Conservation (phyloP, 192 early-diverging fungal genomes). For the Coemansia sp. region DNA sequence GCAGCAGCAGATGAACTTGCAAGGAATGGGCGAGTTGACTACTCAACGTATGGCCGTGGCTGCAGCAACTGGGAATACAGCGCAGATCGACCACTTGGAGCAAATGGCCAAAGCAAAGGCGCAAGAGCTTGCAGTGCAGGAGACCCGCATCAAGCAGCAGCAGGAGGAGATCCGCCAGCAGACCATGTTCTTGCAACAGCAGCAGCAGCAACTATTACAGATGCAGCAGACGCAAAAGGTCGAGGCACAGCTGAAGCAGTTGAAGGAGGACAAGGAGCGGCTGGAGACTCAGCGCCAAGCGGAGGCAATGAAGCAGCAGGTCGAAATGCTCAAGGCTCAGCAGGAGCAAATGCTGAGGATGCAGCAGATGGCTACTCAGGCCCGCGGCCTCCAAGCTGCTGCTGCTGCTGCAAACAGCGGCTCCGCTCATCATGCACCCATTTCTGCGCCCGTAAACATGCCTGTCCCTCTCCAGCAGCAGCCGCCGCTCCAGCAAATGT, state of each 20-base stretch:
- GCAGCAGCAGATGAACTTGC: constrained; percentile 2
- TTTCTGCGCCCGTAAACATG: constrained; percentile 1
- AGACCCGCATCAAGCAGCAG: constrained; percentile 43
- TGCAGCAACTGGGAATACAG: constrained; percentile 50
- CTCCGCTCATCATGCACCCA: background rate
- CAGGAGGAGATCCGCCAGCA: constrained; percentile 54
- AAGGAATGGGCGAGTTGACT: constrained; percentile 29
- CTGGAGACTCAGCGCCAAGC: constrained; percentile 49
- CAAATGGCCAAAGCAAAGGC: constrained; percentile 45
- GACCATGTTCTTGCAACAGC: constrained; percentile 48
- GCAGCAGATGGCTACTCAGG: constrained; percentile 55
- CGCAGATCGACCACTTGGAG: constrained; percentile 41
- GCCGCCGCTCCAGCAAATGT: constrained; percentile 6
- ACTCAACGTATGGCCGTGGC: constrained; percentile 44
- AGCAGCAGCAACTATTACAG: constrained; percentile 52
- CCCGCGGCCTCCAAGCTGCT: constrained; percentile 13
- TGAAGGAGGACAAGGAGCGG: constrained; percentile 46
- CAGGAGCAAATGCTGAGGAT: constrained; percentile 55
- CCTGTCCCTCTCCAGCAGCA: constrained; percentile 14
- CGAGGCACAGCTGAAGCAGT: constrained; percentile 52
- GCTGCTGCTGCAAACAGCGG: background rate
- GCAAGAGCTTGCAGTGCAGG: constrained; percentile 49
- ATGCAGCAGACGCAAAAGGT: constrained; percentile 57
- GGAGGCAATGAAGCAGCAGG: constrained; percentile 42
- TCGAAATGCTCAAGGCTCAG: constrained; percentile 38